Conservation (phyloP, 75 land plant species). For the Pseudotsuga menziesii region DNA sequence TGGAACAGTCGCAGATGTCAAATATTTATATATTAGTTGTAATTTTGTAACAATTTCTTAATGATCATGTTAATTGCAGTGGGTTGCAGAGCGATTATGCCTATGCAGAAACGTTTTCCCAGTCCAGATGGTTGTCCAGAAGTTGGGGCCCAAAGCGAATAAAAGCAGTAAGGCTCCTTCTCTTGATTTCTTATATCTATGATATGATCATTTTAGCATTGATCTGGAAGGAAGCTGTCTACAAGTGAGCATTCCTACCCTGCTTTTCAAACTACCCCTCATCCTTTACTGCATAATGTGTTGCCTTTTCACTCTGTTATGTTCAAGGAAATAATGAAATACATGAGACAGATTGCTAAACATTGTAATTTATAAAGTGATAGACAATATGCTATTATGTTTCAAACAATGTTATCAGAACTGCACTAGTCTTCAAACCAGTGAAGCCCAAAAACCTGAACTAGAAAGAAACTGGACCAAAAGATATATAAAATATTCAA, state of each 20-base stretch:
- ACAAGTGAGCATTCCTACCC: not conserved
- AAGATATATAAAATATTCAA: too few species aligned
- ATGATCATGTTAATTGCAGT: constrained; percentile 21
- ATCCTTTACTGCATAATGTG: not conserved
- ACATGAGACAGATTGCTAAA: not conserved
- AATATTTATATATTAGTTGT: not conserved
- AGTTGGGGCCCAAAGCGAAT: constrained; percentile 82
- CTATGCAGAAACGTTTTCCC: constrained; percentile 78
- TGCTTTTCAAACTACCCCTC: not conserved
- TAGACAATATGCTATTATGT: not conserved
- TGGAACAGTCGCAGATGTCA: not conserved
- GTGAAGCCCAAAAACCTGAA: too few species aligned
- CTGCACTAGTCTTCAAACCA: too few species aligned
- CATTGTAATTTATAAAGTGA: not conserved
- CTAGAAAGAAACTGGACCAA: too few species aligned
- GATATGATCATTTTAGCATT: not conserved
- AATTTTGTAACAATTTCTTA: not conserved
- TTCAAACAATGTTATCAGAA: not conserved
- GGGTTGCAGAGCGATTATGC: constrained; percentile 70
- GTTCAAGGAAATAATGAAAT: not conserved
- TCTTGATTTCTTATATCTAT: not conserved
- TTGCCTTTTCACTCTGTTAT: not conserved
- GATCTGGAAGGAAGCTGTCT: not conserved
- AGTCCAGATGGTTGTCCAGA: constrained; percentile 64
- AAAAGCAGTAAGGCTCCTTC: constrained; percentile 49